phyloP scores from a whole-genome alignment of 2,329 filamentous ascomycete genomes.

The Calonectria pauciramosa region DNA sequence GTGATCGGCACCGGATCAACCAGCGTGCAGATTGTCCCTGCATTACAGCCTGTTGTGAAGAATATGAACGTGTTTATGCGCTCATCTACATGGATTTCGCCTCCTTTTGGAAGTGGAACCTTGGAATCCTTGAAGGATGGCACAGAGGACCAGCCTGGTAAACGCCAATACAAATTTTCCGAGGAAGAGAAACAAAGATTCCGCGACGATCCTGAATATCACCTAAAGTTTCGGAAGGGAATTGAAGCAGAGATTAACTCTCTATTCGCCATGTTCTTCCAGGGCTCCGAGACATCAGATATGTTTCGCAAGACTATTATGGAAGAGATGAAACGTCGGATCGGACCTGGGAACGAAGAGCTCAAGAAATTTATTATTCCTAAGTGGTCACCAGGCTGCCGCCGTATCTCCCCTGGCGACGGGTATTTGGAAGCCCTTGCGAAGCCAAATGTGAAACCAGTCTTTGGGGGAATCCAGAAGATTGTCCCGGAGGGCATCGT shows the following conservation, averaged over 20 bases:
- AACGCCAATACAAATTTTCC: conserved; percentile 57
- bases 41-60: conserved; percentile 53
- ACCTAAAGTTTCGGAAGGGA: conserved; percentile 57
- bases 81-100: conserved; percentile 47
- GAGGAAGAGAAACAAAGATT: conserved; percentile 56
- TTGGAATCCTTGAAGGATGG: conserved; percentile 47
- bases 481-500: conserved; percentile 51
- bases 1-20: conserved; percentile 68
- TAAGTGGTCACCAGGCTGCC: conserved; percentile 59
- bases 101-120: conserved; percentile 40
- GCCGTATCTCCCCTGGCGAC: conserved; percentile 57
- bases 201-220: conserved; percentile 55
- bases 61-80: conserved; percentile 49
- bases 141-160: conserved; percentile 48
- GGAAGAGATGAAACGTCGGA: conserved; percentile 58
- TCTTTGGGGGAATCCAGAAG: conserved; percentile 54
- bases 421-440: conserved; percentile 59
- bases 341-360: conserved; percentile 56
- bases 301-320: conserved; percentile 54
- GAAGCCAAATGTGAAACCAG: conserved; percentile 59
- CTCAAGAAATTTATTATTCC: conserved; percentile 57
- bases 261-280: conserved; percentile 57
- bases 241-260: conserved; percentile 59
- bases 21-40: conserved; percentile 65
- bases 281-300: conserved; percentile 56